A percentile compares a stretch with the other conserved stretches of the same genome.
Evolutionary conservation across 352 stramenopile species (phyloP).

Genomic region (Phytophthora brassicae): DNA sequence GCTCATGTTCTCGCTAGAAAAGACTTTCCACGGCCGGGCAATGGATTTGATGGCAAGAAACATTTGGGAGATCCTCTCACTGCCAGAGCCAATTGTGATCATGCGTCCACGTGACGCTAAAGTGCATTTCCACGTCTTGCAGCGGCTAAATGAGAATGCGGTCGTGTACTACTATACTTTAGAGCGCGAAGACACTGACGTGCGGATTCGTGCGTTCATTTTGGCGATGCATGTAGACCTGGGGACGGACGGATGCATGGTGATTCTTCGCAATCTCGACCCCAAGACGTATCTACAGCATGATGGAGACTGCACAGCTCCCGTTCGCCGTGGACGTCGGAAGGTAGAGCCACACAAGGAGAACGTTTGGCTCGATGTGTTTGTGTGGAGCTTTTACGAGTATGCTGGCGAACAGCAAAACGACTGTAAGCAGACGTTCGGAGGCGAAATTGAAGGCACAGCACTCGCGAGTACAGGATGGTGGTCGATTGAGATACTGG

Average conservation of each 20-base stretch:
- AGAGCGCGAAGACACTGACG: slow-evolving; percentile 50
- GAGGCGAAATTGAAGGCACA: slow-evolving; percentile 60
- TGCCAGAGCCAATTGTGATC: slow-evolving; percentile 44
- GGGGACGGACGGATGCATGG: slow-evolving; percentile 34
- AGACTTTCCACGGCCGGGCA: slow-evolving; percentile 43
- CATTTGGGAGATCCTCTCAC: slow-evolving; percentile 57
- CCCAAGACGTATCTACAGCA: slow-evolving; percentile 54
- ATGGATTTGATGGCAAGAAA: slow-evolving; percentile 41
- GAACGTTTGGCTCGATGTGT: slow-evolving; percentile 71
- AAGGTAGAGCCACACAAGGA: slow-evolving; percentile 50
- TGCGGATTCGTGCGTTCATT: slow-evolving; percentile 61
- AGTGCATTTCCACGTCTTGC: slow-evolving; percentile 63
- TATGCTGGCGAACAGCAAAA: slow-evolving; percentile 37
- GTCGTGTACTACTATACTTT: slow-evolving; percentile 77
- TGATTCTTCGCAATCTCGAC: slow-evolving; percentile 60
- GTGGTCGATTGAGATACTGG: slow-evolving; percentile 76
- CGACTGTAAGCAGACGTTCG: slow-evolving; percentile 60
- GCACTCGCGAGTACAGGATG: slow-evolving; percentile 52
- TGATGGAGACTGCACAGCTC: slow-evolving; percentile 45
- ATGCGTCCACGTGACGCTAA: slow-evolving; percentile 56
- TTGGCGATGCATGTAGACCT: slow-evolving; percentile 59
- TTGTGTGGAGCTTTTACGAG: slow-evolving; percentile 69
- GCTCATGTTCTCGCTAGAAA: slow-evolving; percentile 71
- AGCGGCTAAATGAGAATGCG: slow-evolving; percentile 56
- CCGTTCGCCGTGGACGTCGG: slow-evolving; percentile 58